Conservation (phyloP, 2,329 filamentous ascomycete genomes). For the Neofusicoccum laricinum region DNA sequence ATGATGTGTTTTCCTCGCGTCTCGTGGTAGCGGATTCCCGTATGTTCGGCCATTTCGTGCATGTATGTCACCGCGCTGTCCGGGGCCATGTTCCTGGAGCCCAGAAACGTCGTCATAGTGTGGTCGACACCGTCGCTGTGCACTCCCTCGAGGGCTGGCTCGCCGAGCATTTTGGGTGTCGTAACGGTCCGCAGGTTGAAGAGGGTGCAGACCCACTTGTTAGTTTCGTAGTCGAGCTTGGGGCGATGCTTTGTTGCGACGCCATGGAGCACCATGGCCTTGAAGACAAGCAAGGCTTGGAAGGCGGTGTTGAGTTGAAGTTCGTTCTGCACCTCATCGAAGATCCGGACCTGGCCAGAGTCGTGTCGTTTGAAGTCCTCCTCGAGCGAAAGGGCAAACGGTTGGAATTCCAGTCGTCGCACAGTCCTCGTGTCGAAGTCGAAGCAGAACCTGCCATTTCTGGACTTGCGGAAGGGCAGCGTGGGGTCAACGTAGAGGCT, state of each 20-base stretch:
- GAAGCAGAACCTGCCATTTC: background rate
- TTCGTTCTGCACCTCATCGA: constrained; percentile 29
- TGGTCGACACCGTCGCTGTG: constrained; percentile 34
- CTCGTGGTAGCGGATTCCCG: constrained; percentile 23
- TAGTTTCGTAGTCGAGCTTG: constrained; percentile 27
- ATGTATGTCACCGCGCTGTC: constrained; percentile 31
- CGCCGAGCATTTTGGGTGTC: constrained; percentile 26
- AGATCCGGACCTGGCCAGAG: constrained; percentile 27
- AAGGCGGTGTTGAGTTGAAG: constrained; percentile 31
- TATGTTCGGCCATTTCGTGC: constrained; percentile 27
- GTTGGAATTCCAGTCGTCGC: constrained; percentile 30
- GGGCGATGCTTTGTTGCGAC: constrained; percentile 22
- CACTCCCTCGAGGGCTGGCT: constrained; percentile 33
- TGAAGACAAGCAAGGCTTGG: constrained; percentile 32
- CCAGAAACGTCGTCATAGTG: constrained; percentile 33
- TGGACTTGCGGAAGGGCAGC: background rate
- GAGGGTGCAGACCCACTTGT: constrained; percentile 28
- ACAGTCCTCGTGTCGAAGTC: constrained; percentile 15
- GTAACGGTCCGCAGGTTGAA: constrained; percentile 32
- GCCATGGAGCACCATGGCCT: constrained; percentile 28
- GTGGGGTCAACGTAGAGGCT: background rate
- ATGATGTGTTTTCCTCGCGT: constrained; percentile 23
- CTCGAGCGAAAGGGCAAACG: constrained; percentile 26
- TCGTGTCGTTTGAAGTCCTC: constrained; percentile 34
- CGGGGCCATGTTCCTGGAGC: constrained; percentile 27